Percentiles rank a stretch among this genome's conserved stretches.
Evolutionary conservation across 2,329 filamentous ascomycete species (phyloP).

Genomic region (Emergomyces orientalis): DNA sequence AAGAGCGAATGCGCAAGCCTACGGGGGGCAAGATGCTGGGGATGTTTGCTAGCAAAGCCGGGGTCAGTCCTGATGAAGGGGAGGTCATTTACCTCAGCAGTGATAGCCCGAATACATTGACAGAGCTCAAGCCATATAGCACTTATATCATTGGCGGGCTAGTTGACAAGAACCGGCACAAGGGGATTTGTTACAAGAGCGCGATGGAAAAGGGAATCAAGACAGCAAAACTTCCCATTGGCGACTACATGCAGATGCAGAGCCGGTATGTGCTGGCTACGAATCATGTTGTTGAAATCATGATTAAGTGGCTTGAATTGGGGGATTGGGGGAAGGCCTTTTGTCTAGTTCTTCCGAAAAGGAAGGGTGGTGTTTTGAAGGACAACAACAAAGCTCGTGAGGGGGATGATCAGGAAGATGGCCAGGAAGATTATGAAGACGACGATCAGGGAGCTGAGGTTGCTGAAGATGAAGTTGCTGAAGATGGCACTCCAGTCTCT

Average conservation of each 20-base stretch:
- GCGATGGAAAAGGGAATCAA: constrained; percentile 67
- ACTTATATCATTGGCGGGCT: constrained; percentile 90
- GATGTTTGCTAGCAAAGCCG: constrained; percentile 40
- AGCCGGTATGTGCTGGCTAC: constrained; percentile 79
- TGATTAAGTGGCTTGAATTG: constrained; percentile 83
- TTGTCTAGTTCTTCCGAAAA: constrained; percentile 73
- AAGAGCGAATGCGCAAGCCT: constrained; percentile 54
- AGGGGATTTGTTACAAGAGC: constrained; percentile 81
- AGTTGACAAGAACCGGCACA: constrained; percentile 93
- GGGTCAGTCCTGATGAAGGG: constrained; percentile 31
- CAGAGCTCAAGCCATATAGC: constrained; percentile 73
- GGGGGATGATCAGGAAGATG: constrained; percentile 8
- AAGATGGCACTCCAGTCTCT: neutral
- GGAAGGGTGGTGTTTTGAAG: constrained; percentile 47
- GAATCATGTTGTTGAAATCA: constrained; percentile 95
- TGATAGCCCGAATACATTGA: constrained; percentile 78
- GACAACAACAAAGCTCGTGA: neutral
- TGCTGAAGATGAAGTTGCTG: neutral
- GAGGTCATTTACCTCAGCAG: constrained; percentile 82
- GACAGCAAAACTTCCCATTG: constrained; percentile 86
- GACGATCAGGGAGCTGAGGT: neutral
- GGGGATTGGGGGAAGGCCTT: constrained; percentile 91
- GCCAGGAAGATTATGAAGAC: neutral
- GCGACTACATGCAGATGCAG: constrained; percentile 87
- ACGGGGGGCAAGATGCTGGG: constrained; percentile 52